Evolutionary conservation across 1,284 basidiomycete species (phyloP), one percentile per base, ranked within the genome.

Genomic region (Trametes sp.): DNA sequence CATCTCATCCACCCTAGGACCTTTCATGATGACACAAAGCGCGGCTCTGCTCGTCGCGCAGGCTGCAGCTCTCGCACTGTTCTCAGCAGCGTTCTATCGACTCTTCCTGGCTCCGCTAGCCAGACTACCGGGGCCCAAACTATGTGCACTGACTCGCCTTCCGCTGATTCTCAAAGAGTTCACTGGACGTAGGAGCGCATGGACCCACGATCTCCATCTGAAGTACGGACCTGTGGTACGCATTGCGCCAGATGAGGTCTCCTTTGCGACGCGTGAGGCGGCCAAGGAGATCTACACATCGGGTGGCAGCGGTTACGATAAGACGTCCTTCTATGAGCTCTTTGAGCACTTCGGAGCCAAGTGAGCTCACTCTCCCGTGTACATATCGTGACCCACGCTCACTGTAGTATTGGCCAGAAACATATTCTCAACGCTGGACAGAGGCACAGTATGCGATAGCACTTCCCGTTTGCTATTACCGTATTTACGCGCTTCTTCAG

Each of bases 241-340:
- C 14, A 58, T 75, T 21, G 72, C 69, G 0, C 73, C 73, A 1
- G 58, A 74, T 45, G 73, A 75, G 59, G 68, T 75, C 10, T 69
- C 72, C 1, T 72, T 73, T 33, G 69, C 70, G 21, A 65, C 48
- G 4, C 66, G 66, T 49, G 70, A 71, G 29, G 70, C 71, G 1
- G 66, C 56, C 29, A 72, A 71, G 59, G 70, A 72, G 58, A 70
- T 72, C 29, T 72, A 72, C 59, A 57, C 69, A 11, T 68, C 66
- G 5, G 70, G 67, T 5, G 71, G 71, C 23, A 71, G 71, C 42
- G 71, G 71, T 7, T 71, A 68, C 53, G 69, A 72, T 42, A 71
- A 71, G 52, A 59, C 69, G 9, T 19, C 59, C 1, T 70, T 72
- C 60, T 71, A 72, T 49, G 2, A 13, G 4, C 33, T 72, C 14